Conservation (phyloP, 345 rosid genomes). For the Mercurialis annua region DNA sequence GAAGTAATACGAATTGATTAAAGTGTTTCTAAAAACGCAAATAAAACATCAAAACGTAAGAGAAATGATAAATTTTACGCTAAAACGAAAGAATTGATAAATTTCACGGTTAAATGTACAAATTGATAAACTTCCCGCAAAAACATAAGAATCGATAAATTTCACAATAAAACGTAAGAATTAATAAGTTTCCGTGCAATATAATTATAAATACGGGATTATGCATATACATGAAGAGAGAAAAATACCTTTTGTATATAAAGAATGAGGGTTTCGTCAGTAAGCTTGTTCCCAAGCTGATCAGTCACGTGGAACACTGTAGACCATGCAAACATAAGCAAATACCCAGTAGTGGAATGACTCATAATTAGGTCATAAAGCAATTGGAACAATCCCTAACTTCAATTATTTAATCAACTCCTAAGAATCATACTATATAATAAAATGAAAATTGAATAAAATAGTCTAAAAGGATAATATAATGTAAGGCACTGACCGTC, state of each 20-base stretch:
- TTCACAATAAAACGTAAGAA: too few species aligned
- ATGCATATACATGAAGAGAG: not conserved
- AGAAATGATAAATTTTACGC: too few species aligned
- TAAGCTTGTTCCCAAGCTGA: slow-evolving; percentile 64
- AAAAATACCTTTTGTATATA: slow-evolving; percentile 59
- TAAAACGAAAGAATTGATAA: too few species aligned
- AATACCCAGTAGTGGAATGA: slow-evolving; percentile 15
- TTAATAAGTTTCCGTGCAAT: too few species aligned
- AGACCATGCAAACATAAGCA: slow-evolving; percentile 7
- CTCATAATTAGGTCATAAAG: slow-evolving; percentile 18
- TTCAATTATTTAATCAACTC: not conserved
- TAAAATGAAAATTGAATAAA: not conserved
- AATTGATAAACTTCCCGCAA: too few species aligned
- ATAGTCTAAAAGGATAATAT: not conserved
- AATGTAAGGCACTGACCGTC: slow-evolving; percentile 60
- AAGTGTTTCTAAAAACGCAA: too few species aligned
- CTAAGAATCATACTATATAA: not conserved
- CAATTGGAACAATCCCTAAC: not conserved
- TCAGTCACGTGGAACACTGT: slow-evolving; percentile 84
- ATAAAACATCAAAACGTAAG: too few species aligned
- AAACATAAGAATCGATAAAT: too few species aligned
- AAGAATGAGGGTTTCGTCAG: slow-evolving; percentile 55
- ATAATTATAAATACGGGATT: not conserved
- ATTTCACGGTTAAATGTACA: too few species aligned
- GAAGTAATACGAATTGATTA: too few species aligned